A percentile compares a stretch with the other conserved stretches of the same genome.
These are phyloP conservation scores for Acrodontium crateriforme DNA, from an alignment of 2,329 filamentous ascomycete genomes.

Conservation along the genomic window DNA sequence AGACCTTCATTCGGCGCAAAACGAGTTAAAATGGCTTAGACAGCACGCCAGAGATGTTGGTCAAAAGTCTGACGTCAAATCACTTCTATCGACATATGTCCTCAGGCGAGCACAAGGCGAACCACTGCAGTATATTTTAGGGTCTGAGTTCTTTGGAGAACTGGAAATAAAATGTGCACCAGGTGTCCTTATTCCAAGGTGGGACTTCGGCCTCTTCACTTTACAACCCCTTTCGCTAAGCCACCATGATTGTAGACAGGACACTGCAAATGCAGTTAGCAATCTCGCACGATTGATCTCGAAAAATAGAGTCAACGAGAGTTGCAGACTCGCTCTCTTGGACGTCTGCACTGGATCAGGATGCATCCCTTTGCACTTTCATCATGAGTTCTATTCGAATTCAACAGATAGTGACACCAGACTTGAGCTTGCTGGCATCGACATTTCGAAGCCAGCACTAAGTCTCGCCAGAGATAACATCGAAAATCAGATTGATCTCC, in stretches of 20 bases:
- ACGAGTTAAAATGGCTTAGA: conserved; percentile 61
- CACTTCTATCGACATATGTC: conserved; percentile 17
- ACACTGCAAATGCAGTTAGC: conserved; percentile 31
- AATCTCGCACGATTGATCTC: conserved; percentile 20
- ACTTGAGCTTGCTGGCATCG: conserved; percentile 52
- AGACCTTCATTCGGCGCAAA: conserved; percentile 46
- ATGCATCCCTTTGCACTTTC: conserved; percentile 70
- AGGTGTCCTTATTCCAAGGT: conserved; percentile 77
- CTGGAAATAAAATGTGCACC: conserved; percentile 63
- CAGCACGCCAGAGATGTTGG: conserved; percentile 34
- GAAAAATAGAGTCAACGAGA: conserved; percentile 2
- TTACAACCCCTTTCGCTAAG: background rate
- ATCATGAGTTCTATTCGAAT: conserved; percentile 40
- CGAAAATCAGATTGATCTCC: conserved; percentile 29
- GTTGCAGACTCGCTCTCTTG: conserved; percentile 25
- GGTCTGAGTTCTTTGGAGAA: conserved; percentile 74
- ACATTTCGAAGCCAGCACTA: conserved; percentile 56
- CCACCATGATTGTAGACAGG: conserved; percentile 24
- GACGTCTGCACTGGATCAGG: conserved; percentile 88
- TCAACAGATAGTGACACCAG: conserved; percentile 4
- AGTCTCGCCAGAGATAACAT: conserved; percentile 51
- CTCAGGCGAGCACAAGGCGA: conserved; percentile 44
- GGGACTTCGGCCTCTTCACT: conserved; percentile 7
- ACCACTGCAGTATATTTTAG: conserved; percentile 81
- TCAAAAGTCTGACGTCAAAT: conserved; percentile 12